phyloP scores from a whole-genome alignment of 176 grass and related monocot species.

The Juncus effusus region DNA sequence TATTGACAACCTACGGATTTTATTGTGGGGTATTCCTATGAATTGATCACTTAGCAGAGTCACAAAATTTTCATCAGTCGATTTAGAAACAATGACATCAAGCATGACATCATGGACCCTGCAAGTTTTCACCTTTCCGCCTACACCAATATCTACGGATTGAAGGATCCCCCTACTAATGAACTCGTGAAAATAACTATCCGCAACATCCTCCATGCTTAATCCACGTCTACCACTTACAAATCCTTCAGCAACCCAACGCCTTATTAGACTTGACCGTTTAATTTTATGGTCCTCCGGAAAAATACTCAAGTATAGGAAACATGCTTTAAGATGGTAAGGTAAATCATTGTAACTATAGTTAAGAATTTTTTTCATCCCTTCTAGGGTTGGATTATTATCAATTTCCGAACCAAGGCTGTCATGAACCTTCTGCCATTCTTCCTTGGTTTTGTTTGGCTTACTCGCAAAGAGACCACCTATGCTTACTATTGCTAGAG shows the following conservation, averaged over 20 bases:
- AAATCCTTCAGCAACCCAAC: slow-evolving; percentile 40
- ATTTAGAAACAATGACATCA: slow-evolving; percentile 32
- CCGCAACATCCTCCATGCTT: slow-evolving; percentile 20
- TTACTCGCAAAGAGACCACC: slow-evolving; percentile 27
- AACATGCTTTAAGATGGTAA: slow-evolving; percentile 42
- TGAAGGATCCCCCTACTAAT: slow-evolving; percentile 25
- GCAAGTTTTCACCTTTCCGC: slow-evolving; percentile 32
- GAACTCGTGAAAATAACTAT: slow-evolving; percentile 34
- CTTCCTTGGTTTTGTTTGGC: slow-evolving; percentile 10
- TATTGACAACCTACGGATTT: slow-evolving; percentile 19
- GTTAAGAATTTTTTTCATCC: slow-evolving; percentile 19
- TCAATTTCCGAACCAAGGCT: background rate
- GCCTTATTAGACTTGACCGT: slow-evolving; percentile 16
- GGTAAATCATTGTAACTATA: slow-evolving; percentile 43
- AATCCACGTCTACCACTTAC: slow-evolving; percentile 25
- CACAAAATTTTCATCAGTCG: slow-evolving; percentile 39
- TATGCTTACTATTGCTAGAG: slow-evolving; percentile 36
- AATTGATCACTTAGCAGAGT: slow-evolving; percentile 1
- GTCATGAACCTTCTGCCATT: slow-evolving; percentile 31
- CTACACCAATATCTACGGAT: slow-evolving; percentile 14
- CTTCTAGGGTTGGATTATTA: background rate
- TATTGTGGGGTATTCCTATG: background rate
- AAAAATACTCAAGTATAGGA: slow-evolving; percentile 32
- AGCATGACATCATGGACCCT: slow-evolving; percentile 38
- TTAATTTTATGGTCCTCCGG: slow-evolving; percentile 14